Evolutionary conservation across 352 stramenopile genomes (phyloP).

Genomic region (Plasmopara viticola): DNA sequence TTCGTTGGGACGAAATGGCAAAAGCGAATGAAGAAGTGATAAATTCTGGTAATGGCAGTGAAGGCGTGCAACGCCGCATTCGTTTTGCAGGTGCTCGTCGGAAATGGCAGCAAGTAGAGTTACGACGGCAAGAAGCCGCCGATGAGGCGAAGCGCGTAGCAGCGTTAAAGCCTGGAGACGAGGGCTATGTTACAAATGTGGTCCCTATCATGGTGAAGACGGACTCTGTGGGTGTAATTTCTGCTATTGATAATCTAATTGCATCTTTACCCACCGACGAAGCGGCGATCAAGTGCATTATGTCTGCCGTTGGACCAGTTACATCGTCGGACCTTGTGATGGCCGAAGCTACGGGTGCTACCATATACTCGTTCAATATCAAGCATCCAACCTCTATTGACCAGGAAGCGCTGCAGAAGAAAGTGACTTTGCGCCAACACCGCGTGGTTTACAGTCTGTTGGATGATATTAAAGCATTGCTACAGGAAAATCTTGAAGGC

Average conservation of each 20-base stretch:
- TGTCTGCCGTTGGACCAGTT: slow-evolving; percentile 73
- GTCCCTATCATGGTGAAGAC: slow-evolving; percentile 98
- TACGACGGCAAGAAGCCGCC: slow-evolving; percentile 53
- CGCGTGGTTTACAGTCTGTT: slow-evolving; percentile 86
- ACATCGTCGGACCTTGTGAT: slow-evolving; percentile 80
- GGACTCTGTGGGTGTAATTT: slow-evolving; percentile 95
- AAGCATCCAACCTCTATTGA: slow-evolving; percentile 66
- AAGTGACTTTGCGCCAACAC: slow-evolving; percentile 63
- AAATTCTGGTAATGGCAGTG: slow-evolving; percentile 11
- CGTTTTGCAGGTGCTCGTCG: slow-evolving; percentile 44
- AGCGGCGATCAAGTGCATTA: slow-evolving; percentile 76
- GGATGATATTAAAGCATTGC: slow-evolving; percentile 81
- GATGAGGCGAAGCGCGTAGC: slow-evolving; percentile 70
- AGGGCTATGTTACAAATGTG: slow-evolving; percentile 87
- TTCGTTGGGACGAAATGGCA: slow-evolving; percentile 73
- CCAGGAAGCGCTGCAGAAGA: slow-evolving; percentile 73
- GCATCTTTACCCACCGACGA: slow-evolving; percentile 61
- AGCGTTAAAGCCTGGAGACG: slow-evolving; percentile 57
- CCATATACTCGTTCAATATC: slow-evolving; percentile 88
- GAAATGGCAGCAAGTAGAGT: slow-evolving; percentile 66
- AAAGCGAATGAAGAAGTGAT: slow-evolving; percentile 44
- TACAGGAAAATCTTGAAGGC: slow-evolving; percentile 59
- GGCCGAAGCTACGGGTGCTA: slow-evolving; percentile 72
- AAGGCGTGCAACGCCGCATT: slow-evolving; percentile 27
- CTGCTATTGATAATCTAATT: slow-evolving; percentile 88